phyloP scores from a whole-genome alignment of 768 basidiomycete genomes.

The Hysterangium stoloniferum region DNA sequence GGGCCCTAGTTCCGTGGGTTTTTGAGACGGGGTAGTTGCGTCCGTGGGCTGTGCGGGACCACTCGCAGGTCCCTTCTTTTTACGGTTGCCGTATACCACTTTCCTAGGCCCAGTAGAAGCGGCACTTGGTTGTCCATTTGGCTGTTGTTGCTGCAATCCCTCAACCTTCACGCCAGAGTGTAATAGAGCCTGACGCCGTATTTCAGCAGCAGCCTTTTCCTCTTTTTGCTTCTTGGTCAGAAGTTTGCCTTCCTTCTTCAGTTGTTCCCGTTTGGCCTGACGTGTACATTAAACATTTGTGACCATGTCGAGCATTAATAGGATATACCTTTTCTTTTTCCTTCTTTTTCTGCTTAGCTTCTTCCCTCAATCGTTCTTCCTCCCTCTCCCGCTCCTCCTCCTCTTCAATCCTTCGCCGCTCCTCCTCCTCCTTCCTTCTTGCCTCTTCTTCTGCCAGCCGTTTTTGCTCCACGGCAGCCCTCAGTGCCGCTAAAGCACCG shows the following conservation, averaged over 20 bases:
- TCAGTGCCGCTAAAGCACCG: slow-evolving; percentile 69
- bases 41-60: slow-evolving; percentile 39
- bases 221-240: slow-evolving; percentile 98
- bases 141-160: slow-evolving; percentile 63
- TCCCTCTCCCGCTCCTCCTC: slow-evolving; percentile 76
- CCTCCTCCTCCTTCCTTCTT: slow-evolving; percentile 62
- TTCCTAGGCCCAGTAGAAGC: slow-evolving; percentile 49
- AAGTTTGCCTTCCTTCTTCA: slow-evolving; percentile 89
- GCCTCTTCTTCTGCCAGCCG: slow-evolving; percentile 84
- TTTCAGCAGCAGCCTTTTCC: slow-evolving; percentile 84
- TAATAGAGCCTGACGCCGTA: slow-evolving; percentile 83
- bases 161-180: slow-evolving; percentile 87
- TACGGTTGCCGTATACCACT: slow-evolving; percentile 75
- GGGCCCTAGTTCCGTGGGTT: slow-evolving; percentile 31
- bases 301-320: slow-evolving; percentile 3
- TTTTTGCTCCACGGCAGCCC: slow-evolving; percentile 89
- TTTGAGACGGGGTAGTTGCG: slow-evolving; percentile 29
- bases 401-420: slow-evolving; percentile 75
- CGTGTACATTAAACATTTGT: slow-evolving; percentile 5
- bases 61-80: slow-evolving; percentile 60
- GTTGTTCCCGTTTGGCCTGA: slow-evolving; percentile 83
- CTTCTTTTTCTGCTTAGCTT: slow-evolving; percentile 76
- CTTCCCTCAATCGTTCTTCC: slow-evolving; percentile 68
- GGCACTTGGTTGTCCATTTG: slow-evolving; percentile 21
- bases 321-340: slow-evolving; percentile 74